Evolutionary conservation across 2,329 filamentous ascomycete genomes (phyloP).

Genomic region (Cladosporium sp.): DNA sequence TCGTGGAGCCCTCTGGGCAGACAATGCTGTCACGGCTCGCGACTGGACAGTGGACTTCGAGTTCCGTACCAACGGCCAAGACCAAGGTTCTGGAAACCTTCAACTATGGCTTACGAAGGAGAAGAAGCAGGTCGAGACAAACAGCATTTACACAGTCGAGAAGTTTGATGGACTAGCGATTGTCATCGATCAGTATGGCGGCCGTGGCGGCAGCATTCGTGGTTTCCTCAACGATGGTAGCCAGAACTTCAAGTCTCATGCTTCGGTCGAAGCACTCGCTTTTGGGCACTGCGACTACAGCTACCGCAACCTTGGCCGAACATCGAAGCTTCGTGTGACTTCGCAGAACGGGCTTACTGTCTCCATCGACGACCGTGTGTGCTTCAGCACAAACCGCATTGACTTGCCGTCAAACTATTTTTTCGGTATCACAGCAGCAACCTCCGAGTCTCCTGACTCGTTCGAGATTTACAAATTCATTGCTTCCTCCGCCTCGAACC

Average conservation of each 20-base stretch:
- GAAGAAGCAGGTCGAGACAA: constrained; percentile 62
- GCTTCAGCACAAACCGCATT: constrained; percentile 80
- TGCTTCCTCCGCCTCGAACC: constrained; percentile 49
- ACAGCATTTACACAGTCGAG: constrained; percentile 80
- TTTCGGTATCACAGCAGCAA: constrained; percentile 84
- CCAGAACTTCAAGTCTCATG: constrained; percentile 73
- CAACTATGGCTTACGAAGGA: constrained; percentile 88
- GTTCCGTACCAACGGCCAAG: constrained; percentile 83
- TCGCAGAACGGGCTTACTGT: constrained; percentile 69
- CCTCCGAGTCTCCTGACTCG: constrained; percentile 87
- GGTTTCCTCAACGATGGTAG: constrained; percentile 93
- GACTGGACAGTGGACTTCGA: constrained; percentile 78
- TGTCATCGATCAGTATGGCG: constrained; percentile 80
- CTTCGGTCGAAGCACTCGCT: constrained; percentile 77
- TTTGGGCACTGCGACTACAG: constrained; percentile 90
- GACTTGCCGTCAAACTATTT: constrained; percentile 74
- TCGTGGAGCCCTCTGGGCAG: constrained; percentile 79
- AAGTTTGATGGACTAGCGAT: constrained; percentile 89
- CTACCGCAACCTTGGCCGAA: constrained; percentile 88
- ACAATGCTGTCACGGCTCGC: constrained; percentile 58
- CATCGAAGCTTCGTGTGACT: constrained; percentile 77
- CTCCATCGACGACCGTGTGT: constrained; percentile 73
- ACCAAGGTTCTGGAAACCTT: constrained; percentile 82
- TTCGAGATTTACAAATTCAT: constrained; percentile 91
- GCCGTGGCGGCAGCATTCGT: constrained; percentile 75